phyloP scores from a whole-genome alignment of 1,139 yeast species.

The Geotrichum macrosporum region DNA sequence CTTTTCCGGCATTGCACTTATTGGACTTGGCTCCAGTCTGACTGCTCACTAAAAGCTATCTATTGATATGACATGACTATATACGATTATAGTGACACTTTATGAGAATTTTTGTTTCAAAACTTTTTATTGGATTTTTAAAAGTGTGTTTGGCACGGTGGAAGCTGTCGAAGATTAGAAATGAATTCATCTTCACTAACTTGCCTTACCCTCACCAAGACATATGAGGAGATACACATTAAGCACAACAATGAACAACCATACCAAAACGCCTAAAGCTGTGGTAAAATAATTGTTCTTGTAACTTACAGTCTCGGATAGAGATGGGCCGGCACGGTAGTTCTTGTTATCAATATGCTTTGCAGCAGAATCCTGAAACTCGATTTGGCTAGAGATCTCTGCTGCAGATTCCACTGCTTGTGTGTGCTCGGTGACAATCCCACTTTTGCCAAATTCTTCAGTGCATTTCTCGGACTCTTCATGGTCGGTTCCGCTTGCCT shows the following conservation, averaged over 20 bases:
- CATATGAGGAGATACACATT: conserved; percentile 69
- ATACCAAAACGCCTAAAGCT: conserved; percentile 44
- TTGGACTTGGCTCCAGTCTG: conserved; percentile 26
- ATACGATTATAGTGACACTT: no score
- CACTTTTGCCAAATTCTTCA: neutral
- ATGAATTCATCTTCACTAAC: neutral
- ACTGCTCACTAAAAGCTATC: conserved; percentile 17
- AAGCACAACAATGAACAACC: conserved; percentile 62
- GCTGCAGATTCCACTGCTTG: no score
- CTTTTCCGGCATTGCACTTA: conserved; percentile 34
- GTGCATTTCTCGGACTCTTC: neutral
- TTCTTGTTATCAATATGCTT: neutral
- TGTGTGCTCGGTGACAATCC: no score
- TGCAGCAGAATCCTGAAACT: neutral
- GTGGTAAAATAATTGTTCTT: conserved; percentile 59
- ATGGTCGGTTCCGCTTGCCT: conserved; percentile 39
- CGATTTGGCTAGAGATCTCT: no score
- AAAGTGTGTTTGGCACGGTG: no score
- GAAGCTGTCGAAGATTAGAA: neutral
- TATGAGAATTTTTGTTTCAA: neutral
- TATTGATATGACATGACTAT: no score
- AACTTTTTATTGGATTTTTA: no score
- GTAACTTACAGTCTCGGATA: conserved; percentile 41
- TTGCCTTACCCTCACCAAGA: conserved; percentile 40
- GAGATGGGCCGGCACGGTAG: conserved; percentile 1